Percentiles rank a stretch among this genome's conserved stretches.
These are phyloP conservation scores for Phytophthora macrochlamydospora DNA, from an alignment of 352 stramenopile genomes.

Conservation along the genomic window DNA sequence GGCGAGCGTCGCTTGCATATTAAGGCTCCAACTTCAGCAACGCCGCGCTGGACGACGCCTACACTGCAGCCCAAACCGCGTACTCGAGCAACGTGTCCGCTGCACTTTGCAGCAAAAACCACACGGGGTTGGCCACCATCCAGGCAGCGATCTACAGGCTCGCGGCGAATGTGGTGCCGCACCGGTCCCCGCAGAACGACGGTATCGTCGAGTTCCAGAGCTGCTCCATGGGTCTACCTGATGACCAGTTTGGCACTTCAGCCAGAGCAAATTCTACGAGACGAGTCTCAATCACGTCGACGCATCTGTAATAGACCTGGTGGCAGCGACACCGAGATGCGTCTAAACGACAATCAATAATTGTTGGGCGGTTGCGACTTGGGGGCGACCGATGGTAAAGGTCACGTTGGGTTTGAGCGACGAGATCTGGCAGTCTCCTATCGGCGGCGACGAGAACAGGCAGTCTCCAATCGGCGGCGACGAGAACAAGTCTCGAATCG, in stretches of 20 bases:
- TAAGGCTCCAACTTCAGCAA: conserved; percentile 31
- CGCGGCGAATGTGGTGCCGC: conserved; percentile 34
- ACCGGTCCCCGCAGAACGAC: conserved; percentile 43
- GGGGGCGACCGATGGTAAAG: too few relatives aligned
- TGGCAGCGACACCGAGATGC: too few relatives aligned
- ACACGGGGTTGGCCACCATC: conserved; percentile 32
- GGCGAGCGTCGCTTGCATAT: conserved; percentile 37
- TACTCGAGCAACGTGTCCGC: conserved; percentile 30
- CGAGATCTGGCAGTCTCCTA: conserved; percentile 6
- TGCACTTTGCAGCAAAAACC: conserved; percentile 44
- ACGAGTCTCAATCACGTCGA: conserved; percentile 65
- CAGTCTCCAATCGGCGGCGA: too few relatives aligned
- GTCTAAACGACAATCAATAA: too few relatives aligned
- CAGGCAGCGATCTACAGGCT: conserved; percentile 34
- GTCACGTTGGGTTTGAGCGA: too few relatives aligned
- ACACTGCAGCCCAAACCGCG: conserved; percentile 28
- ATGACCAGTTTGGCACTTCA: conserved; percentile 32
- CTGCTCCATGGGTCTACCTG: conserved; percentile 39
- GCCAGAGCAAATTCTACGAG: conserved; percentile 52
- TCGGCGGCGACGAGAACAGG: too few relatives aligned
- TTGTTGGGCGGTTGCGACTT: too few relatives aligned
- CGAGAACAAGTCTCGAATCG: too few relatives aligned
- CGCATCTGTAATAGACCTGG: conserved; percentile 13
- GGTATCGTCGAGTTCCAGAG: conserved; percentile 58
- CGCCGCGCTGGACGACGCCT: conserved; percentile 23